phyloP scores from a whole-genome alignment of 148 eudicot species.

The Camellia lanceoleosa region DNA sequence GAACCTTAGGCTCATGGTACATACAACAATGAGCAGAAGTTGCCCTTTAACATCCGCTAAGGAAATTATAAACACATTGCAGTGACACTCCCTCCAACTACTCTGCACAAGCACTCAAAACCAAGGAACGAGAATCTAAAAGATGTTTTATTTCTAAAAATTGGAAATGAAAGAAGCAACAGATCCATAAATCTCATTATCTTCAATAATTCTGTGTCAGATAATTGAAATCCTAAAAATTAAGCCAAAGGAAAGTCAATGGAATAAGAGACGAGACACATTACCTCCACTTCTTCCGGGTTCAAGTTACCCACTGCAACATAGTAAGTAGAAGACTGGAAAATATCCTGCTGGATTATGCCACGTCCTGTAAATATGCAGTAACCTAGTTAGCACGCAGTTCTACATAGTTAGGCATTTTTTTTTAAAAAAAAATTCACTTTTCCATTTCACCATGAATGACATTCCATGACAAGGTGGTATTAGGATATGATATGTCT shows the following conservation, averaged over 20 bases:
- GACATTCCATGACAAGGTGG: conserved; percentile 60
- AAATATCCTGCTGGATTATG: conserved; percentile 48
- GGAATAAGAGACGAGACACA: conserved; percentile 3
- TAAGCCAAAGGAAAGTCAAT: neutral
- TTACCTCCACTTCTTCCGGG: conserved; percentile 51
- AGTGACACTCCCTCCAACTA: neutral
- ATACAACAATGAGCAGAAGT: neutral
- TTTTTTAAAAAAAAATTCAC: neutral
- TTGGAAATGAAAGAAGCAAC: neutral
- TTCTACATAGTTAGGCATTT: neutral
- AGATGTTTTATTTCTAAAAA: neutral
- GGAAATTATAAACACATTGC: neutral
- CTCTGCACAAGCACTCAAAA: neutral
- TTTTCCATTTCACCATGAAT: conserved; percentile 53
- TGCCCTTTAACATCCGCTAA: neutral
- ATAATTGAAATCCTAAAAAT: neutral
- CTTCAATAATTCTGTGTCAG: neutral
- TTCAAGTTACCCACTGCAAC: conserved; percentile 76
- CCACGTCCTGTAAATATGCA: conserved; percentile 58
- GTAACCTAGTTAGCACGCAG: neutral
- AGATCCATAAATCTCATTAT: neutral
- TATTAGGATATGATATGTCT: conserved; percentile 65
- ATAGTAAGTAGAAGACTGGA: conserved; percentile 54
- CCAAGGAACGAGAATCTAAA: conserved; percentile 1
- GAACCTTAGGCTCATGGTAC: neutral